Evolutionary conservation across 73 alveolate genomes (phyloP).

Genomic region (Durusdinium trenchii): DNA sequence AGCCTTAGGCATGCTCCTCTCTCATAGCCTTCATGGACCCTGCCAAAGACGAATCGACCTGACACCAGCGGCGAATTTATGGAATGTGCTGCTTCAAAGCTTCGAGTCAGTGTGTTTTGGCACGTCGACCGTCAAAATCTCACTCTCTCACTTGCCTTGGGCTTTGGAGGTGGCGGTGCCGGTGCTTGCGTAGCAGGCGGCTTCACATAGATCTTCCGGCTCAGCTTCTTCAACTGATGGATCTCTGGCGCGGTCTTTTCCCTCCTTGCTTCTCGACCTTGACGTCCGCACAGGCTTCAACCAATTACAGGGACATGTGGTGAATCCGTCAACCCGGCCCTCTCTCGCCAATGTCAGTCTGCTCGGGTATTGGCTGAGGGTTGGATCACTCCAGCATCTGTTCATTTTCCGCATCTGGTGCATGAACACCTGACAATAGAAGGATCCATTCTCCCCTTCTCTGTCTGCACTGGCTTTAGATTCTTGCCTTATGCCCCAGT

Average conservation of each 20-base stretch:
- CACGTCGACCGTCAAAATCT: background rate
- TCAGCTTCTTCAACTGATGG: constrained; percentile 61
- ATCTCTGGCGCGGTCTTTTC: constrained; percentile 79
- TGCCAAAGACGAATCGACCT: constrained; percentile 28
- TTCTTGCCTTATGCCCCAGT: constrained; percentile 60
- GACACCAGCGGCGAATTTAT: background rate
- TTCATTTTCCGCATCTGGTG: constrained; percentile 63
- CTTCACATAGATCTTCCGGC: constrained; percentile 78
- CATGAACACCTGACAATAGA: constrained; percentile 53
- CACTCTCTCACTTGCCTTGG: constrained; percentile 6
- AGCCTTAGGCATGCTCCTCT: constrained; percentile 29
- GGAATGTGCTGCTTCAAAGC: background rate
- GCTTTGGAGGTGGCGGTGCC: constrained; percentile 74
- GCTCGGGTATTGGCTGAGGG: constrained; percentile 45
- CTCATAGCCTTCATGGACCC: constrained; percentile 47
- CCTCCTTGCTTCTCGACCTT: constrained; percentile 82
- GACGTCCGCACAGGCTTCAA: background rate
- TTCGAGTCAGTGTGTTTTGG: background rate
- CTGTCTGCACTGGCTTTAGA: background rate
- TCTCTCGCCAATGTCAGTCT: background rate
- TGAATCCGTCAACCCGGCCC: background rate
- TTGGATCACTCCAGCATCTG: constrained; percentile 85
- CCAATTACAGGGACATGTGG: too few relatives aligned
- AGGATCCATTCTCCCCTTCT: background rate
- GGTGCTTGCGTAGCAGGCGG: constrained; percentile 23